Evolutionary conservation across 345 rosid genomes (phyloP).

Genomic region (Crucihimalaya himalaica): DNA sequence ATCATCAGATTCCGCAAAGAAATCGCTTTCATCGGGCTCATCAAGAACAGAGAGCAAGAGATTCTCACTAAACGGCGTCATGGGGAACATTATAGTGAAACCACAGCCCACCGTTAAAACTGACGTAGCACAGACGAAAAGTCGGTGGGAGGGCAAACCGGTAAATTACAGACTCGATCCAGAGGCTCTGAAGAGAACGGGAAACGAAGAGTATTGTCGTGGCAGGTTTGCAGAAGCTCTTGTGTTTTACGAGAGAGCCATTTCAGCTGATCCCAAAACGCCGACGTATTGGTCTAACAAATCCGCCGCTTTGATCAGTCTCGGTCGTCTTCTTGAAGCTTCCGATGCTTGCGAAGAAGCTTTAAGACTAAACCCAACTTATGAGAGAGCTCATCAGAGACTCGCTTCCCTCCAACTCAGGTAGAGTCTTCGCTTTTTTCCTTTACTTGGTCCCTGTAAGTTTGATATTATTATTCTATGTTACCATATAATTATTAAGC

Average conservation of each 20-base stretch:
- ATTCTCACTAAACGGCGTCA: slow-evolving; percentile 44
- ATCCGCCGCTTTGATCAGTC: slow-evolving; percentile 82
- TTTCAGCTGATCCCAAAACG: slow-evolving; percentile 61
- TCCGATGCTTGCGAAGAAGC: slow-evolving; percentile 76
- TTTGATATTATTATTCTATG: neutral
- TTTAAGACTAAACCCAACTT: slow-evolving; percentile 60
- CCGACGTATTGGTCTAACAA: slow-evolving; percentile 76
- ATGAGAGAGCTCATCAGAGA: slow-evolving; percentile 71
- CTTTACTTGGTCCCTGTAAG: neutral
- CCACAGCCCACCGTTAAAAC: slow-evolving; percentile 37
- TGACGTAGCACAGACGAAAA: slow-evolving; percentile 35
- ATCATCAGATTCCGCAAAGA: slow-evolving; percentile 31
- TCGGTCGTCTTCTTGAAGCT: slow-evolving; percentile 78
- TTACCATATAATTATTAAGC: neutral
- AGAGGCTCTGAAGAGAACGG: slow-evolving; percentile 64
- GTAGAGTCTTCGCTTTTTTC: slow-evolving; percentile 31
- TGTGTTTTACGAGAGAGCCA: slow-evolving; percentile 70
- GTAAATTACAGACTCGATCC: slow-evolving; percentile 49
- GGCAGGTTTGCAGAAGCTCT: slow-evolving; percentile 79
- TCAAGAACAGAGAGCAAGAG: slow-evolving; percentile 37
- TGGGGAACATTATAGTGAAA: slow-evolving; percentile 79
- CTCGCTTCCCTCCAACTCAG: slow-evolving; percentile 61
- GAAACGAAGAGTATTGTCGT: slow-evolving; percentile 76
- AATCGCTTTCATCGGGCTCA: slow-evolving; percentile 48
- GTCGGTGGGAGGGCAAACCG: slow-evolving; percentile 28